Conservation (phyloP, 257 asterid genomes). For the Solanum lycopersicoides region DNA sequence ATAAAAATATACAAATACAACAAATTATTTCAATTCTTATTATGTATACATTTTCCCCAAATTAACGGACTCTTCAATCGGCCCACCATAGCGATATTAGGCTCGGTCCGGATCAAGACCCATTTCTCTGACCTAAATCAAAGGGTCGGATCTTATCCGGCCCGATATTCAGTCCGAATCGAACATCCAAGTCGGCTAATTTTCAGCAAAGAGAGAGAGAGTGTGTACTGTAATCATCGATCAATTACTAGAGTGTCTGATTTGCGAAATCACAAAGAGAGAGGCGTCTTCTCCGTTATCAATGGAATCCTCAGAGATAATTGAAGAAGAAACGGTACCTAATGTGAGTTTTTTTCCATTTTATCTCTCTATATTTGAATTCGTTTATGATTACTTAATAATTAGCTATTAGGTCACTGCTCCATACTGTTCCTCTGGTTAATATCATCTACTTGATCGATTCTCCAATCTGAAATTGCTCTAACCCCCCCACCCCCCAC, state of each 20-base stretch:
- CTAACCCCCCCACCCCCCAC: too few species aligned
- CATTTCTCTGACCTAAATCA: neutral
- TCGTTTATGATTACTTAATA: neutral
- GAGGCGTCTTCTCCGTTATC: neutral
- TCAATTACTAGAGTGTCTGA: neutral
- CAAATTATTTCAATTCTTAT: neutral
- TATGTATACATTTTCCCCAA: neutral
- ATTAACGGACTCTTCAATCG: neutral
- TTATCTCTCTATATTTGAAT: neutral
- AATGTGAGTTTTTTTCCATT: neutral
- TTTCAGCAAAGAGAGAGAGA: neutral
- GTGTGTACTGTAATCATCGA: neutral
- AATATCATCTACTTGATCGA: neutral
- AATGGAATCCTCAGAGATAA: neutral
- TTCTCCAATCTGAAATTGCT: neutral
- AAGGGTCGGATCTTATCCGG: neutral
- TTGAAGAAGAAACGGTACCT: neutral
- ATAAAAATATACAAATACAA: neutral
- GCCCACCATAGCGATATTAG: neutral
- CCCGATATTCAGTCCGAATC: neutral
- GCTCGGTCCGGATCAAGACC: neutral
- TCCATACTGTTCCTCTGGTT: neutral
- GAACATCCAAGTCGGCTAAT: neutral
- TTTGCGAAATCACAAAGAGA: neutral
- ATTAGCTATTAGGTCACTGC: neutral